Evolutionary conservation across 495 filamentous ascomycete genomes (phyloP), one percentile per base, ranked within the genome.

Genomic region (Tuber umbilicatum): DNA sequence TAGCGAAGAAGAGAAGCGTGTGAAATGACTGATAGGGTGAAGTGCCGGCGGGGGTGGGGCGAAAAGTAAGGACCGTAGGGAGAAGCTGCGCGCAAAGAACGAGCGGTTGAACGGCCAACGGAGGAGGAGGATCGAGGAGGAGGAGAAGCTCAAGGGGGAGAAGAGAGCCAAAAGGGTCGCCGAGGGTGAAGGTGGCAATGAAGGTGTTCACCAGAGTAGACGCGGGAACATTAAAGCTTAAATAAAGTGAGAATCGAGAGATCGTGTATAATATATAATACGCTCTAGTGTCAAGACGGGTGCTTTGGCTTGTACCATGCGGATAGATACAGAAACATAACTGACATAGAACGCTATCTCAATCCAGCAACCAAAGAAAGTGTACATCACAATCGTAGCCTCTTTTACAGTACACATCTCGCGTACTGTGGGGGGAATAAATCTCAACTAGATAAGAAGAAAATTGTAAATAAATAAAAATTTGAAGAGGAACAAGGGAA

Each of bases 81-180:
- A 89, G 68, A 97, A 94, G 85, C 90, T 99, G 81, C 85, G 88
- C 78, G 86, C 86, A 17, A 97, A 97, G 88, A 99, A 98, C 84
- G 86, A 88, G 79, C 94, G 94, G 85, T 86, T 98, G 39, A 88
- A 92, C 76, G 93, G 96, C 77, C 89, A 97, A 86, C 88, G 94
- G 69, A 83, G 86, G 67, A 84, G 85, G 64, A 83, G 83, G 41
- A 73, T 83, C 50, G 83, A 86, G 77, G 84, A 83, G 69, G 84
- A 83, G 70, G 84, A 86, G 78, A 89, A 87, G 79, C 83, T 84
- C 68, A 89, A 88, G 73, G 86, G 87, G 81, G 85, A 88, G 73
- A 84, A 86, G 75, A 85, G 85, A 75, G 83, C 84, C 73, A 84
- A 86, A 79, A 72, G 74, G 64, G 72, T 60, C 21, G 60, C 42